phyloP scores from a whole-genome alignment of 2,329 filamentous ascomycete genomes.

The Penicillium sp. region DNA sequence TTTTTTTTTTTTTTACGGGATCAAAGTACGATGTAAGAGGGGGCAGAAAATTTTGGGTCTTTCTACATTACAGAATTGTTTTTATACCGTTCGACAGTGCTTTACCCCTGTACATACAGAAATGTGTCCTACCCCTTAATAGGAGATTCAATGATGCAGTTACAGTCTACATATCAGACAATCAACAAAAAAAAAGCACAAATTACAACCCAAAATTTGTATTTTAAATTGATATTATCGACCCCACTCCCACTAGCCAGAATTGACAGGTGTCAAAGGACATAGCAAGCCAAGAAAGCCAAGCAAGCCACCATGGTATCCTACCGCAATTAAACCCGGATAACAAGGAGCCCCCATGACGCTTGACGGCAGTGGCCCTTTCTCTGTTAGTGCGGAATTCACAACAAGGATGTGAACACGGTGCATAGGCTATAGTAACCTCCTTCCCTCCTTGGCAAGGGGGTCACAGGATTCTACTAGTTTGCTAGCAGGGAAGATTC shows the following conservation, averaged over 20 bases:
- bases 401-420: neutral
- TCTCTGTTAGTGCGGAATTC: neutral
- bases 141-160: neutral
- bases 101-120: neutral
- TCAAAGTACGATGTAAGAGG: slow-evolving; percentile 15
- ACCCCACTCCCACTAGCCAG: slow-evolving; percentile 1
- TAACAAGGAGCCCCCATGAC: neutral
- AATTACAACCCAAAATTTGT: neutral
- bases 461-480: neutral
- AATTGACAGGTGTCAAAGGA: slow-evolving; percentile 9
- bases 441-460: neutral
- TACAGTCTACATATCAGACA: too few relatives aligned
- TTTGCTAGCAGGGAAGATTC: neutral
- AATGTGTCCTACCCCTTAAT: neutral
- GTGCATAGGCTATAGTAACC: neutral
- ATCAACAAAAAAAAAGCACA: neutral
- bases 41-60: neutral
- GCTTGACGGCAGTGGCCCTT: neutral
- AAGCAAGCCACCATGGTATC: slow-evolving; percentile 5
- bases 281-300: slow-evolving; percentile 5
- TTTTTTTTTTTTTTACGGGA: neutral
- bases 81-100: neutral
- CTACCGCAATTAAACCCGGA: neutral
- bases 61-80: neutral
- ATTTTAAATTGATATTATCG: neutral